A percentile compares a stretch with the other conserved stretches of the same genome.
Evolutionary conservation across 2,329 filamentous ascomycete genomes (phyloP).

Genomic region (Dactylellina haptotyla): DNA sequence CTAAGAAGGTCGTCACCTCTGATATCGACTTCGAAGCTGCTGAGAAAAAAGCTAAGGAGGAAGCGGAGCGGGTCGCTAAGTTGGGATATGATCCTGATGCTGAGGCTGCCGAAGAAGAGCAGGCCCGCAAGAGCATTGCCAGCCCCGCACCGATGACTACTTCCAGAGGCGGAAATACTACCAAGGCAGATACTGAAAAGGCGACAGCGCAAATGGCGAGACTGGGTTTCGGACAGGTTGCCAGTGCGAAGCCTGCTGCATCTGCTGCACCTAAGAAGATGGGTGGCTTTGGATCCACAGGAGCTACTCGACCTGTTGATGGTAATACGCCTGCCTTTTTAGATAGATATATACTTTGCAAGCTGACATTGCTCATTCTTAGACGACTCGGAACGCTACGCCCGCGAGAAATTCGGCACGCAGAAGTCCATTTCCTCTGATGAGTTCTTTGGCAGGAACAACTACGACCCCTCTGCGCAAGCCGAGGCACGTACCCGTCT

Average conservation of each 20-base stretch:
- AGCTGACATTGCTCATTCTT: conserved; percentile 56
- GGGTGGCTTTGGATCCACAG: conserved; percentile 86
- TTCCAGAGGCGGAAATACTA: conserved; percentile 67
- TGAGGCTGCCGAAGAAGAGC: conserved; percentile 69
- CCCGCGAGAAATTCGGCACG: conserved; percentile 84
- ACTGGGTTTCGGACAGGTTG: conserved; percentile 88
- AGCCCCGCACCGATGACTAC: conserved; percentile 67
- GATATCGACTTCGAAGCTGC: conserved; percentile 80
- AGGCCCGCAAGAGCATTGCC: conserved; percentile 61
- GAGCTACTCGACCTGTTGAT: conserved; percentile 74
- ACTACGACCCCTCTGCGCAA: conserved; percentile 81
- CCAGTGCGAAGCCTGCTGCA: conserved; percentile 70
- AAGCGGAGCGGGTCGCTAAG: conserved; percentile 94
- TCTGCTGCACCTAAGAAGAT: conserved; percentile 75
- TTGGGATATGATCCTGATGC: conserved; percentile 94
- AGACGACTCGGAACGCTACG: conserved; percentile 83
- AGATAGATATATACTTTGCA: neutral
- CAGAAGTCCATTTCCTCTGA: conserved; percentile 98
- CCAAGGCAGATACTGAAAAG: conserved; percentile 77
- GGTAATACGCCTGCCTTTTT: conserved; percentile 66
- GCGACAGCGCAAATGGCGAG: conserved; percentile 87
- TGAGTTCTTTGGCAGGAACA: conserved; percentile 94
- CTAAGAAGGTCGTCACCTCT: conserved; percentile 80
- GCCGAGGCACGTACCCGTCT: conserved; percentile 87
- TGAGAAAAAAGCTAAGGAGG: conserved; percentile 95